Evolutionary conservation across 352 stramenopile species (phyloP).

Genomic region (Thalassiosira delicatula): DNA sequence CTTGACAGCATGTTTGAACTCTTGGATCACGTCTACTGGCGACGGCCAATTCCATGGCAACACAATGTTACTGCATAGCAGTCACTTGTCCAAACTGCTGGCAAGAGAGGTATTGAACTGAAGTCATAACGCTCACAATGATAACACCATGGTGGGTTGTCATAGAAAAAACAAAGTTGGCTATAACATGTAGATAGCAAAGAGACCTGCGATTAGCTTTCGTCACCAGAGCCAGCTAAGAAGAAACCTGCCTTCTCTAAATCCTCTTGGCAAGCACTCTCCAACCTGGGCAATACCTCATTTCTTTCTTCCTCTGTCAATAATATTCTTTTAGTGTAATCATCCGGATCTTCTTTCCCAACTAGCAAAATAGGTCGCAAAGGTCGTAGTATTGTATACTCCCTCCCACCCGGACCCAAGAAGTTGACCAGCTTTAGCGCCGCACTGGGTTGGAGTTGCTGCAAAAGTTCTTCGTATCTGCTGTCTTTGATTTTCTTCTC

Average conservation of each 20-base stretch:
- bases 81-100: no score
- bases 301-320: conserved; percentile 73
- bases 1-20: no score
- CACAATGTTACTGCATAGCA: no score
- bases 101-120: no score
- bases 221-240: conserved; percentile 15
- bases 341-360: conserved; percentile 68
- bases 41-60: no score
- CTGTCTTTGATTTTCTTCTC: not conserved
- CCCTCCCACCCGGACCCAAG: conserved; percentile 72
- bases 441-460: conserved; percentile 46
- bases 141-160: no score
- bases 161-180: no score
- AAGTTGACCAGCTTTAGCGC: conserved; percentile 64
- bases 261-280: conserved; percentile 50
- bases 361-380: conserved; percentile 82
- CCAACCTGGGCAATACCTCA: conserved; percentile 75
- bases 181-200: no score
- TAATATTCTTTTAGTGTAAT: conserved; percentile 67
- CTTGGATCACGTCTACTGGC: no score
- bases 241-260: conserved; percentile 59
- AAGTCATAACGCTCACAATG: no score
- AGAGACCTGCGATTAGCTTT: no score
- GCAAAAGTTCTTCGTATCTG: conserved; percentile 37
- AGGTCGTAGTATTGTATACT: conserved; percentile 78